Base-by-base conservation (phyloP, 495 filamentous ascomycete species). In the Penicillium crystallinum region DNA sequence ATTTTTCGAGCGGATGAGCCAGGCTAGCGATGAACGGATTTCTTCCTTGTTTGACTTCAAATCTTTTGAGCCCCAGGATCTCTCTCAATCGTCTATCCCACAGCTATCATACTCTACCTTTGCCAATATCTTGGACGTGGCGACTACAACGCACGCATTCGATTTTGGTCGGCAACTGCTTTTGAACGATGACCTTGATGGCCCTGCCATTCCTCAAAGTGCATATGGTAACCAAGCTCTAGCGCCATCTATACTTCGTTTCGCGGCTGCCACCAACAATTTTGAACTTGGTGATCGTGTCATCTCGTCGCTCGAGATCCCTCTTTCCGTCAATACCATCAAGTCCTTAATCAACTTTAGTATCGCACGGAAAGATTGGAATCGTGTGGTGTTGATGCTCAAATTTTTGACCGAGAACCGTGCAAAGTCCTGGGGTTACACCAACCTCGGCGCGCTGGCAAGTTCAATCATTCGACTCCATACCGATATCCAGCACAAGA, bases 161-260 rank as follows among this genome's bases (percentile, higher is more conserved):
- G 63, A 73, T 6, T 71, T 85, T 38, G 83, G 78, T 14, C 64
- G 73, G 15, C 83, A 76, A 76, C 65, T 87, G 7, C 62, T 87
- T 0, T 74, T 74, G 53, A 75, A 74, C 9, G 52, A 75, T 27
- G 81, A 81, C 43, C 49, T 81, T 2, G 82, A 86, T 58, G 82
- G 81, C 5, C 80, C 80, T 22, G 22, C 78, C 0, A 78, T 87
- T n/a, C 63, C 72, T 36, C 48, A 53, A 6, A 54, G 52, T 21
- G 50, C 72, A 27, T 87, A 85, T 56, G 55, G 61, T 1, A 59
- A 80, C 39, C 73, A 72, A 15, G 61, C 55, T 23, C 49, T 87
- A 22, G 73, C 78, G 4, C 76, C 81, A n/a, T 71, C 81, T 1
- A 69, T 87, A 21, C 58, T 86, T 14, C 75, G 79, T 8, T 85